Conservation (phyloP, 352 stramenopile species). For the Saprolegnia diclina region DNA sequence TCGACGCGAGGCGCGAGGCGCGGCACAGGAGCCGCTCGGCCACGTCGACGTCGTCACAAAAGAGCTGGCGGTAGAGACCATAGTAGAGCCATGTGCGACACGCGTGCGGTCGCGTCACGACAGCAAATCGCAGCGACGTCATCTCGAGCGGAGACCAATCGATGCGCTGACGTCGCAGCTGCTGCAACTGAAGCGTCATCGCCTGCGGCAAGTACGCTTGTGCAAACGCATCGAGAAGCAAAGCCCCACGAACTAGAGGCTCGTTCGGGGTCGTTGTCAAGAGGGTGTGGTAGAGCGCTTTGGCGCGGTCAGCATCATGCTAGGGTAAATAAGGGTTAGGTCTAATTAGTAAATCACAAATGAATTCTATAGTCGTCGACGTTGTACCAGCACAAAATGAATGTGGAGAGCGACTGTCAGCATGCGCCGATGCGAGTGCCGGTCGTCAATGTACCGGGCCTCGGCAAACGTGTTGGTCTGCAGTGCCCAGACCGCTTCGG, state of each 20-base stretch:
- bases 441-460: not conserved
- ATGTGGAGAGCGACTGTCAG: not conserved
- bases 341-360: no score
- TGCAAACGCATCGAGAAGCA: not conserved
- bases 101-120: not conserved
- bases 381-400: not conserved
- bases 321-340: not conserved
- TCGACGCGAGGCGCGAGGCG: not conserved
- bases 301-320: not conserved
- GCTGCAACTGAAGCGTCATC: not conserved
- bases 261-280: not conserved
- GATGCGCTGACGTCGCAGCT: not conserved
- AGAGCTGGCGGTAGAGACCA: not conserved
- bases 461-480: not conserved
- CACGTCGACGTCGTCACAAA: not conserved
- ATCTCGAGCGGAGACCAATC: not conserved
- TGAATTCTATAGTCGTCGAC: not conserved
- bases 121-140: not conserved
- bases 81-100: not conserved
- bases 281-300: not conserved
- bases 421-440: not conserved
- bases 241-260: not conserved
- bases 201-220: not conserved
- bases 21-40: not conserved
- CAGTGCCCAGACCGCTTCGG: not conserved